phyloP scores from a whole-genome alignment of 306 rosid genomes.

The Trifolium dubium region DNA sequence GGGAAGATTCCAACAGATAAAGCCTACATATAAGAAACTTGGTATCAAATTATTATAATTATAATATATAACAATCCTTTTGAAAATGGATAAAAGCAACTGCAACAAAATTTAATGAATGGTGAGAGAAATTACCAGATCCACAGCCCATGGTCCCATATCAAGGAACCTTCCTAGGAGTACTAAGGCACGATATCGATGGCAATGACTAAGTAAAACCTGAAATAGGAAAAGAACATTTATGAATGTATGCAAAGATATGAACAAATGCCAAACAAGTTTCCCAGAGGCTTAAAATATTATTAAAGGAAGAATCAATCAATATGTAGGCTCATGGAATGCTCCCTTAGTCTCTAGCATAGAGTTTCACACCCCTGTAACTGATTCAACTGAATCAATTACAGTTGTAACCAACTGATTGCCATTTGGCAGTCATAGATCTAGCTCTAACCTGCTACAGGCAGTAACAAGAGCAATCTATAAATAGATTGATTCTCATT shows the following conservation, averaged over 20 bases:
- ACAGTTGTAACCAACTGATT: too few relatives aligned
- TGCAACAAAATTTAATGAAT: constrained; percentile 30
- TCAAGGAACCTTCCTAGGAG: constrained; percentile 98
- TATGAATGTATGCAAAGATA: constrained; percentile 39
- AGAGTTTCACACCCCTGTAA: too few relatives aligned
- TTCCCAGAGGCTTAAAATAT: constrained; percentile 25
- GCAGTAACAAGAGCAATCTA: too few relatives aligned
- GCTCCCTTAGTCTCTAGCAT: too few relatives aligned
- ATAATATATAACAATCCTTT: constrained; percentile 29
- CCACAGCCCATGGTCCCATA: constrained; percentile 99
- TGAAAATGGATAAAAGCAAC: constrained; percentile 2
- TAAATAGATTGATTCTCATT: too few relatives aligned
- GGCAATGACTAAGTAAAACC: constrained; percentile 97
- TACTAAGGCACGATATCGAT: constrained; percentile 87
- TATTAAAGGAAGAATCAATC: too few relatives aligned
- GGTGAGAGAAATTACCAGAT: constrained; percentile 64
- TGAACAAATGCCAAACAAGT: constrained; percentile 23
- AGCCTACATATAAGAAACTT: constrained; percentile 59
- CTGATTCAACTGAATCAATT: too few relatives aligned
- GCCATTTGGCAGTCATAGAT: too few relatives aligned
- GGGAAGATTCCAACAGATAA: constrained; percentile 98
- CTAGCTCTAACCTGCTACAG: too few relatives aligned
- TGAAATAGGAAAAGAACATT: constrained; percentile 47
- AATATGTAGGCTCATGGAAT: too few relatives aligned
- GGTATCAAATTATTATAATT: constrained; percentile 37